Evolutionary conservation across 73 alveolate genomes (phyloP), one percentile per base, ranked within the genome.

Genomic region (Uronychia binucleata): DNA sequence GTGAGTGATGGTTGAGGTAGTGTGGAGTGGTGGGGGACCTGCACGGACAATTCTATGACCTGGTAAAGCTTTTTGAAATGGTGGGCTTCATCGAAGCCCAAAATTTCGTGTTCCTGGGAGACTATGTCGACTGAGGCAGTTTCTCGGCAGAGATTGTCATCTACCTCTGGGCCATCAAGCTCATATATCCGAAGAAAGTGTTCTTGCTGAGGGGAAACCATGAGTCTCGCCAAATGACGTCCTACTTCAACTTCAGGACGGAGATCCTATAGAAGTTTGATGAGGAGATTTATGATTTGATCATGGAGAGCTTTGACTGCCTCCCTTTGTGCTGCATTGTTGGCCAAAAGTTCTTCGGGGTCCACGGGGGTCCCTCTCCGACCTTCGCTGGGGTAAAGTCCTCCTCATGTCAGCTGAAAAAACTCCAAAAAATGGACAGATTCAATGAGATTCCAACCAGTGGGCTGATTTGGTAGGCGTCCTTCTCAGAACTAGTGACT

Each of bases 11-110:
- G n/a, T n/a, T n/a, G n/a, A n/a, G n/a, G n/a, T n/a, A n/a, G n/a
- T n/a, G n/a, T n/a, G n/a, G n/a, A n/a, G n/a, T 95, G 25, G 98
- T 95, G 0, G 98, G 98, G 11, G 98, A 95, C 77, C 88, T 95
- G 67, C 97, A 92, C 74, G 97, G 97, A 26, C 88, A 92, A 60
- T 92, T 79, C 79, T 90, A 85, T 59, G 97, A 92, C 58, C 33
- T 92, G 28, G 28, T 59, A 26, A 88, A 90, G 0, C 58, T 95
- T 27, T 34, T 95, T 25, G 93, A 93, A 34, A 76, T 77, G 57
- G 96, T 91, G 58, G 98, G 97, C 0, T 93, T 87, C 46, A 94
- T 94, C 0, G 91, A 79, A n/a, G 32, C 59, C 14, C 82, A 88
- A 1, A 93, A 93, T 25, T 79, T 78, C 75, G 95, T 89, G 1